Evolutionary conservation across 768 basidiomycete species (phyloP), one percentile per base, ranked within the genome.

Genomic region (Epithele typhae): DNA sequence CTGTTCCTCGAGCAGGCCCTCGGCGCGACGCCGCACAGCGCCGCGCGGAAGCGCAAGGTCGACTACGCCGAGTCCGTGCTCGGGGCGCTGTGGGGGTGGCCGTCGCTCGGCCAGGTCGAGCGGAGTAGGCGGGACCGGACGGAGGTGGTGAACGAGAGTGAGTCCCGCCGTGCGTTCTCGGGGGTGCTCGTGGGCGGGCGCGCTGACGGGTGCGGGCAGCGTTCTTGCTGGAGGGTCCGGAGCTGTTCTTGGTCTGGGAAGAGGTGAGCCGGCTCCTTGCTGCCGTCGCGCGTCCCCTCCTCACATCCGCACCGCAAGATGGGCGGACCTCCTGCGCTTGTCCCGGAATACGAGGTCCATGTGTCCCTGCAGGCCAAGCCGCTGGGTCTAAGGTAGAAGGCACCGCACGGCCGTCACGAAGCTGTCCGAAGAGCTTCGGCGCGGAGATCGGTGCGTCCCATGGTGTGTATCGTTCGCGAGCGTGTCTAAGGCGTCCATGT

Each of bases 171-270:
- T n/a, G n/a, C n/a, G n/a, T n/a, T n/a, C n/a, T n/a, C n/a, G n/a
- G n/a, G n/a, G n/a, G n/a, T n/a, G n/a, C n/a, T n/a, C n/a, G n/a
- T n/a, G n/a, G n/a, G n/a, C n/a, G n/a, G n/a, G n/a, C n/a, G n/a
- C n/a, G n/a, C n/a, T n/a, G n/a, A n/a, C n/a, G n/a, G n/a, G n/a
- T n/a, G n/a, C n/a, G n/a, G n/a, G n/a, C n/a, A n/a, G n/a, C n/a
- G n/a, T n/a, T n/a, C n/a, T n/a, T n/a, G n/a, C n/a, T n/a, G n/a
- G n/a, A n/a, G n/a, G n/a, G n/a, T n/a, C n/a, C n/a, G n/a, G 73
- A 85, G 54, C 70, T 87, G 5, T 87, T 89, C 59, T 59, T 89
- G 24, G 89, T 24, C 72, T 91, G 51, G 87, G 87, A 33, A 82
- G 75, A 75, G 82, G 87, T 84, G 32, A 15, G 64, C 59, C 37